These are phyloP conservation scores for Elongisporangium undulatum DNA, from an alignment of 352 stramenopile species.

Conservation along the genomic window DNA sequence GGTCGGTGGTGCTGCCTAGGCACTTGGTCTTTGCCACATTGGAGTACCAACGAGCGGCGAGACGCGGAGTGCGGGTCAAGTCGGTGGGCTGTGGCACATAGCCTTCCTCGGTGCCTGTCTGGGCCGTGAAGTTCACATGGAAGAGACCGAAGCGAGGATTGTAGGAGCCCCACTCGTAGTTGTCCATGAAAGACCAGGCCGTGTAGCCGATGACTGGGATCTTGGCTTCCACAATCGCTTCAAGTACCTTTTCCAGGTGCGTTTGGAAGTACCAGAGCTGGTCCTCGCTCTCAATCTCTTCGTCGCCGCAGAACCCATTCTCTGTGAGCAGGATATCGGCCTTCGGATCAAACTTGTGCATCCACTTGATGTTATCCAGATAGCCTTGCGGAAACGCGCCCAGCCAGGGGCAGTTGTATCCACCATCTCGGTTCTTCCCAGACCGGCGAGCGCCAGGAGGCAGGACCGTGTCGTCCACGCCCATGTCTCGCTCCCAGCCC, in stretches of 20 bases:
- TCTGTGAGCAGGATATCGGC: conserved; percentile 20
- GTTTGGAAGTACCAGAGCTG: conserved; percentile 30
- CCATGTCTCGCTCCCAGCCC: conserved; percentile 38
- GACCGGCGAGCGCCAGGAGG: conserved; percentile 20
- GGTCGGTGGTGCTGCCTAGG: neutral
- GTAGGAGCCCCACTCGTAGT: conserved; percentile 43
- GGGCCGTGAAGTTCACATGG: conserved; percentile 25
- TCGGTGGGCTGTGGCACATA: conserved; percentile 4
- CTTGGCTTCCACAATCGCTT: conserved; percentile 15
- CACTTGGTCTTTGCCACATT: conserved; percentile 19
- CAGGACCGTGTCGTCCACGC: conserved; percentile 22
- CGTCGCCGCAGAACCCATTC: conserved; percentile 26
- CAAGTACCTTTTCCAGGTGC: conserved; percentile 16
- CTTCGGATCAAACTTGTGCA: conserved; percentile 23
- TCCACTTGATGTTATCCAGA: conserved; percentile 30
- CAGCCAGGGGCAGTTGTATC: conserved; percentile 11
- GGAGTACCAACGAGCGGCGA: conserved; percentile 20
- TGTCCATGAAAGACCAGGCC: conserved; percentile 38
- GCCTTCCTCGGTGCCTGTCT: conserved; percentile 8
- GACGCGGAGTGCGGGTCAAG: conserved; percentile 14
- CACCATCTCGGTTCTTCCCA: conserved; percentile 31
- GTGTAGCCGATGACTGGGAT: conserved; percentile 39
- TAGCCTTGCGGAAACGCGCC: conserved; percentile 28
- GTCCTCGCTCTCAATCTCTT: conserved; percentile 14
- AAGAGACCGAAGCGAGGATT: conserved; percentile 26